Base-by-base conservation (phyloP, 2,329 filamentous ascomycete genomes). In the Phoma herbarum region DNA sequence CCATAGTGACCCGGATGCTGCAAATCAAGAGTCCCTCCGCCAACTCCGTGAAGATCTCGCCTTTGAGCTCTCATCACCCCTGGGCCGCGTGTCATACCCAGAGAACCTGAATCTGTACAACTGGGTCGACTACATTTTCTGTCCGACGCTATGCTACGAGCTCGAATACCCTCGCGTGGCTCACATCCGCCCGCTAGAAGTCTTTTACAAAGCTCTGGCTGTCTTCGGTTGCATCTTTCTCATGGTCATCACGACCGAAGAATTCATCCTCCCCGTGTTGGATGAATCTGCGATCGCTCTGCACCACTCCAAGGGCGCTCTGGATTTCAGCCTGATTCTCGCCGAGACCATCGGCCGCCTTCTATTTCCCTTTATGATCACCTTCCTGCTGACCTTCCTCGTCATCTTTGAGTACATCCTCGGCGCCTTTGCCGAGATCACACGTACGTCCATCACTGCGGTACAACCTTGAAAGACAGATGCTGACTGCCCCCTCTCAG, bases 341-440 rank as follows among this genome's bases (percentile, higher is more conserved):
- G 87, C 91, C 26, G 95, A 98, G 82, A 93, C 91, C 14, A 93
- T 97, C 73, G 94, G 90, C 57, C 88, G 91, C 83, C 86, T 99
- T 18, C 85, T 99, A 22, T 98, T 97, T 78, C 95, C 95, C 3
- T 99, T 98, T 78, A 97, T 97, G 92, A 85, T 98, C 61, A 96
- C 90, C 4, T 96, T 98, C 76, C 82, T 98, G 4, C 87, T 98
- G 46, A 93, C 98, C 54, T 99, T 99, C 81, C 88, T 99, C 58
- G 93, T 97, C 77, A 98, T 98, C 70, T 99, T 98, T 77, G 95
- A 99, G 77, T 99, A 98, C 77, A 86, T 97, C 11, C 86, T 98
- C 31, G 95, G 94, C 57, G 93, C 93, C 46, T 97, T 96, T 71
- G 95, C 93, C 14, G 95, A 99, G 77, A 91, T 98, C 66, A 97